These are phyloP conservation scores for Curvularia sp. DNA, from an alignment of 2,329 filamentous ascomycete genomes.

Conservation along the genomic window DNA sequence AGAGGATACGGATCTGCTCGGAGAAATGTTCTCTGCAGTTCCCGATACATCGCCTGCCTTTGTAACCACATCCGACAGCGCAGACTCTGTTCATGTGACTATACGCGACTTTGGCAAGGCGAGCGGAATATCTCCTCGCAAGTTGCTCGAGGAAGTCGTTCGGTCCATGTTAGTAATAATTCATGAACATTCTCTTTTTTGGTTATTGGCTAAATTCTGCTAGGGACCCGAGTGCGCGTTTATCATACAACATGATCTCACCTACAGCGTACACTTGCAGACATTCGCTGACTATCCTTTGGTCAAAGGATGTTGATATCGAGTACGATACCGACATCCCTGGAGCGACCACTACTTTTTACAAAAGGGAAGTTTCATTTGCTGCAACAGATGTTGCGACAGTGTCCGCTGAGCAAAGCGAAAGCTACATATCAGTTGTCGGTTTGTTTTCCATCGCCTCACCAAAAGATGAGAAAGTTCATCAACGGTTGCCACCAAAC, in stretches of 20 bases:
- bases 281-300: constrained; percentile 75
- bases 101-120: constrained; percentile 86
- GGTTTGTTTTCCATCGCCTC: constrained; percentile 82
- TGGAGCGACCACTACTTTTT: constrained; percentile 55
- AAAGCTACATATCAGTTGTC: constrained; percentile 81
- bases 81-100: constrained; percentile 60
- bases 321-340: constrained; percentile 53
- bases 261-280: constrained; percentile 76
- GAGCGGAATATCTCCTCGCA: constrained; percentile 76
- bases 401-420: constrained; percentile 79
- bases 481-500: constrained; percentile 74
- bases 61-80: constrained; percentile 21
- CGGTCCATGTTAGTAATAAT: constrained; percentile 68
- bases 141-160: constrained; percentile 86
- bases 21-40: constrained; percentile 63
- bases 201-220: constrained; percentile 1
- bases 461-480: constrained; percentile 84
- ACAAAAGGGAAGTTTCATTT: constrained; percentile 62
- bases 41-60: constrained; percentile 53
- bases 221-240: constrained; percentile 72
- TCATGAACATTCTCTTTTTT: background rate
- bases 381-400: constrained; percentile 79
- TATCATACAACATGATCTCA: constrained; percentile 74
- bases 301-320: constrained; percentile 75
- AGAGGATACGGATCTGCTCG: constrained; percentile 64